Percentiles rank a stretch among this genome's conserved stretches.
Evolutionary conservation across 257 asterid species (phyloP).

Genomic region (Fraxinus pennsylvanica): DNA sequence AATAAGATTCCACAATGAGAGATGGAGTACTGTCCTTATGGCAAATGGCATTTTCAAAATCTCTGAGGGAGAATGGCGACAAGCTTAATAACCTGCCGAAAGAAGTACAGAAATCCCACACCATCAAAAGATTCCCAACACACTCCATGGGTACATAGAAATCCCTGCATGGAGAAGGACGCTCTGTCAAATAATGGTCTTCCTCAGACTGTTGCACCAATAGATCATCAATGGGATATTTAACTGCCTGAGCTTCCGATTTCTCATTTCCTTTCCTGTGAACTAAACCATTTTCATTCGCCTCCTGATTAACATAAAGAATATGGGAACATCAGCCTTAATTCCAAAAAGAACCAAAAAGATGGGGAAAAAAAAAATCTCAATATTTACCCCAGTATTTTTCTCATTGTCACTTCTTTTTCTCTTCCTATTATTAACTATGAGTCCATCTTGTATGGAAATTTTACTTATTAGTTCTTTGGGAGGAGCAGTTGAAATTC

Average conservation of each 20-base stretch:
- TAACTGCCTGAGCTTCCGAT: conserved; percentile 42
- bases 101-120: conserved; percentile 87
- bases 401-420: conserved; percentile 61
- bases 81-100: conserved; percentile 68
- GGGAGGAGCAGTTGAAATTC: conserved; percentile 70
- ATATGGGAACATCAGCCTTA: conserved; percentile 22
- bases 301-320: conserved; percentile 37
- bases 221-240: conserved; percentile 87
- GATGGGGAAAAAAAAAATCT: conserved; percentile 17
- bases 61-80: conserved; percentile 89
- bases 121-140: conserved; percentile 86
- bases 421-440: conserved; percentile 68
- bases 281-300: conserved; percentile 30
- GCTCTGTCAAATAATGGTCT: conserved; percentile 58
- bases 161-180: conserved; percentile 68
- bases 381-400: conserved; percentile 47
- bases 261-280: conserved; percentile 31
- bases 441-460: conserved; percentile 63
- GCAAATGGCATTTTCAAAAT: conserved; percentile 81
- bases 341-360: conserved; percentile 21
- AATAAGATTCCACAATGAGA: conserved; percentile 74
- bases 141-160: conserved; percentile 74
- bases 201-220: conserved; percentile 64
- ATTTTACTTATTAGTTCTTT: conserved; percentile 47
- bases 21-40: conserved; percentile 72